Percentiles rank a stretch among this genome's conserved stretches.
Conservation (phyloP, 192 early-diverging fungal species). For the Paraglomus brasilianum region DNA sequence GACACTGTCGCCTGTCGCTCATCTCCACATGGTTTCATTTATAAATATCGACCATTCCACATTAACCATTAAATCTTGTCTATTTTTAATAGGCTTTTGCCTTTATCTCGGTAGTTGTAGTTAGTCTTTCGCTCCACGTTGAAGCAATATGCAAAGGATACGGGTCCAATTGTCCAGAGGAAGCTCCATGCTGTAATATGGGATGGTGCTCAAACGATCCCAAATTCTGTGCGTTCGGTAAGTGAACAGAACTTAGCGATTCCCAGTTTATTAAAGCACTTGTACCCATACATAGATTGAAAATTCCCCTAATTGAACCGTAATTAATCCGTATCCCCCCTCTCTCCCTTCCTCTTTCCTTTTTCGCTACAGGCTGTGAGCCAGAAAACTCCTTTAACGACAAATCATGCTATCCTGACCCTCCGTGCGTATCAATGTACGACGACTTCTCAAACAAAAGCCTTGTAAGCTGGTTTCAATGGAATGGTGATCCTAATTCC, state of each 20-base stretch:
- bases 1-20: too few species aligned
- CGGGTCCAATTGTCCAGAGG: slow-evolving; percentile 40
- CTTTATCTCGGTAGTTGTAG: too few species aligned
- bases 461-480: slow-evolving; percentile 24
- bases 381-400: slow-evolving; percentile 39
- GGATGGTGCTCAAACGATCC: slow-evolving; percentile 44
- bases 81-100: too few species aligned
- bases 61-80: too few species aligned
- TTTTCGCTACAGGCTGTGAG: slow-evolving; percentile 37
- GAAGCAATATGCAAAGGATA: neutral
- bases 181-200: slow-evolving; percentile 47
- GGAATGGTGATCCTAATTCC: slow-evolving; percentile 49
- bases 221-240: slow-evolving; percentile 36
- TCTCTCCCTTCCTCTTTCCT: too few species aligned
- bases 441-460: slow-evolving; percentile 36
- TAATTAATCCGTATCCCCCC: too few species aligned
- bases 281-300: too few species aligned
- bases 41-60: too few species aligned
- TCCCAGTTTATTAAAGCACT: too few species aligned
- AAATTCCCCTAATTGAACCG: too few species aligned
- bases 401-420: slow-evolving; percentile 40
- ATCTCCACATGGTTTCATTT: too few species aligned
- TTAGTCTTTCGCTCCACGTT: neutral
- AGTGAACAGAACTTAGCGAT: too few species aligned
- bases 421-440: slow-evolving; percentile 30